phyloP scores from a whole-genome alignment of 306 rosid genomes.

The Cajanus cajan region DNA sequence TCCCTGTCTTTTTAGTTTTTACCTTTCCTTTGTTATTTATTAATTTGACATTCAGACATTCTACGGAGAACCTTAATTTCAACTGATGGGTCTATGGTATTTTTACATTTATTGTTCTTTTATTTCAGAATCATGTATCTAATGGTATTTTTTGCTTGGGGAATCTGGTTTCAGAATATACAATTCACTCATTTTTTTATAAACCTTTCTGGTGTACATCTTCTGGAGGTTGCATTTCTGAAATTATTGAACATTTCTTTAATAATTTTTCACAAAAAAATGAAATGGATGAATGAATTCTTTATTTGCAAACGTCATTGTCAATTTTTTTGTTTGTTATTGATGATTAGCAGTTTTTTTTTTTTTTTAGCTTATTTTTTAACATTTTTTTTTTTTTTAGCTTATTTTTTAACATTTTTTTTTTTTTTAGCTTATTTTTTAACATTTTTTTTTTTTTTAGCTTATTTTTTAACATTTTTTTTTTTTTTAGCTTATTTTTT shows the following conservation, averaged over 20 bases:
- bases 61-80: slow-evolving; percentile 11
- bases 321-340: background rate
- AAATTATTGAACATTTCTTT: background rate
- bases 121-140: background rate
- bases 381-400: no score
- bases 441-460: no score
- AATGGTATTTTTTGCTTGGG: background rate
- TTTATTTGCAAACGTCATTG: background rate
- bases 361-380: no score
- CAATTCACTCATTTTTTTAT: background rate
- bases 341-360: background rate
- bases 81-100: background rate
- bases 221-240: background rate
- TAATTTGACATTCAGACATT: slow-evolving; percentile 11
- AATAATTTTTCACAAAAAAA: background rate
- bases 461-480: no score
- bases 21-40: slow-evolving; percentile 3
- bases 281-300: background rate
- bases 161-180: background rate
- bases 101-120: background rate
- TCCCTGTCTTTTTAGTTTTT: background rate
- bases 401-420: no score
- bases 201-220: background rate
- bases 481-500: no score
- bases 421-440: no score